A percentile compares a stretch with the other conserved stretches of the same genome.
These are phyloP conservation scores for Hyphodiscus sp. DNA, from an alignment of 2,329 filamentous ascomycete species.

Conservation along the genomic window DNA sequence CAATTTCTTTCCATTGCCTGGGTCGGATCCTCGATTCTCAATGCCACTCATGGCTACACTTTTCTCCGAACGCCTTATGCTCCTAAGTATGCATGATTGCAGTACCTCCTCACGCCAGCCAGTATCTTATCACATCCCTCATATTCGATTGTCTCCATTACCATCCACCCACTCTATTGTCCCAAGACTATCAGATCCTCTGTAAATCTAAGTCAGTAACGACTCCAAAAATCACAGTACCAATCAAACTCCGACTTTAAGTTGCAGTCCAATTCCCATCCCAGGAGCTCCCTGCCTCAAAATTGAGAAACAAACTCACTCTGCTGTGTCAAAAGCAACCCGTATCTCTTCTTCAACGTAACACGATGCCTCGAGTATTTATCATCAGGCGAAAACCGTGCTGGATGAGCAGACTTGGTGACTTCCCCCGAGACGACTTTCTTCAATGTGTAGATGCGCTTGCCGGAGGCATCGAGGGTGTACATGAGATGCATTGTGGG, in stretches of 20 bases:
- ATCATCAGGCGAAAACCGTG: slow-evolving; percentile 95
- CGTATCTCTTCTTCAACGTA: slow-evolving; percentile 89
- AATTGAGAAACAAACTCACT: slow-evolving; percentile 35
- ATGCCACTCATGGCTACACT: slow-evolving; percentile 3
- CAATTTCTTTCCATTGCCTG: background rate
- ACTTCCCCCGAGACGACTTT: slow-evolving; percentile 79
- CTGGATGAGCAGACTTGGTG: slow-evolving; percentile 93
- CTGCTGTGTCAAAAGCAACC: slow-evolving; percentile 78
- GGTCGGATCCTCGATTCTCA: slow-evolving; percentile 2
- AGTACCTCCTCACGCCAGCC: background rate
- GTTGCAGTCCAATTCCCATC: background rate
- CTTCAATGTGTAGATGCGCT: slow-evolving; percentile 91
- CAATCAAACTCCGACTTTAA: slow-evolving; percentile 17
- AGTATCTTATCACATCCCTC: background rate
- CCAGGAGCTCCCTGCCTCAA: background rate
- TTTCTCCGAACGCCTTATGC: background rate
- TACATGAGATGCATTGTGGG: slow-evolving; percentile 69
- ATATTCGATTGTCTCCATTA: background rate
- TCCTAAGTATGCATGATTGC: background rate
- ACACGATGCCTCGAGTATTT: slow-evolving; percentile 97
- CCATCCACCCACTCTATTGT: slow-evolving; percentile 25
- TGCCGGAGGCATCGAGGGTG: slow-evolving; percentile 74
- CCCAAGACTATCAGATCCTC: slow-evolving; percentile 39
- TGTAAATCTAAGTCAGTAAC: slow-evolving; percentile 16
- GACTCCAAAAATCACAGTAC: background rate